Percentiles rank a stretch among this genome's conserved stretches.
These are phyloP conservation scores for Pyricularia sp. DNA, from an alignment of 2,329 filamentous ascomycete genomes.

Conservation along the genomic window DNA sequence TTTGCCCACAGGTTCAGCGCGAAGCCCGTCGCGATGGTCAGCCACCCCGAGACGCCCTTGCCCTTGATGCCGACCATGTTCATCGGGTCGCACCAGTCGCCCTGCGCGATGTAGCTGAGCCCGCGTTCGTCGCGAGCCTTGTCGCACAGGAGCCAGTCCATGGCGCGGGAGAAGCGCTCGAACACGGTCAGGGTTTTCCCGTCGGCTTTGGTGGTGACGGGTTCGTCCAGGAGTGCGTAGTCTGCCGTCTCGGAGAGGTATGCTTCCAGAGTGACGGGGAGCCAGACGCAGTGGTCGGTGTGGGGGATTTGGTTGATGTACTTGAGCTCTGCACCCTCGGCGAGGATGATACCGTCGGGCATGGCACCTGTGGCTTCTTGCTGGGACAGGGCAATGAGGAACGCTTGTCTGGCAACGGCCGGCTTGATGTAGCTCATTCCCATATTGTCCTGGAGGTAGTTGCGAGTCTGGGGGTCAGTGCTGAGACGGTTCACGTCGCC, in stretches of 20 bases:
- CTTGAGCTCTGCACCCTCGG: constrained; percentile 45
- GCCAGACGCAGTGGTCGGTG: constrained; percentile 50
- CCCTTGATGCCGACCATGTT: constrained; percentile 54
- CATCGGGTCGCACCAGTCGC: constrained; percentile 53
- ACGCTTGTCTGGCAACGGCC: constrained; percentile 34
- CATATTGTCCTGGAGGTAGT: constrained; percentile 53
- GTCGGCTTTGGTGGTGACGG: constrained; percentile 30
- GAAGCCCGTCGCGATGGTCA: constrained; percentile 45
- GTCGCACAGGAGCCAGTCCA: constrained; percentile 41
- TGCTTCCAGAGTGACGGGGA: constrained; percentile 42
- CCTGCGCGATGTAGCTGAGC: constrained; percentile 47
- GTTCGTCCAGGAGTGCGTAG: constrained; percentile 36
- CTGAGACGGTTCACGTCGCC: constrained; percentile 49
- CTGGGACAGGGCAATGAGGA: constrained; percentile 40
- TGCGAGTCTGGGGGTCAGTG: constrained; percentile 49
- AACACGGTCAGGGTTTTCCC: constrained; percentile 40
- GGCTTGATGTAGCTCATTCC: constrained; percentile 49
- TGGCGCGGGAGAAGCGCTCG: constrained; percentile 44
- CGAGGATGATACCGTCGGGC: constrained; percentile 46
- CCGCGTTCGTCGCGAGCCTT: constrained; percentile 39
- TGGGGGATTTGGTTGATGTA: constrained; percentile 54
- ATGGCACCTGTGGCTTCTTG: constrained; percentile 46
- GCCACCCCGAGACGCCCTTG: constrained; percentile 47
- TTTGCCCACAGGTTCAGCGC: constrained; percentile 42
- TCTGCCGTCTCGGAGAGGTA: constrained; percentile 47